Evolutionary conservation across 805 yeast species (phyloP), one percentile per base, ranked within the genome.

Genomic region (Kodamaea jinghongensis): DNA sequence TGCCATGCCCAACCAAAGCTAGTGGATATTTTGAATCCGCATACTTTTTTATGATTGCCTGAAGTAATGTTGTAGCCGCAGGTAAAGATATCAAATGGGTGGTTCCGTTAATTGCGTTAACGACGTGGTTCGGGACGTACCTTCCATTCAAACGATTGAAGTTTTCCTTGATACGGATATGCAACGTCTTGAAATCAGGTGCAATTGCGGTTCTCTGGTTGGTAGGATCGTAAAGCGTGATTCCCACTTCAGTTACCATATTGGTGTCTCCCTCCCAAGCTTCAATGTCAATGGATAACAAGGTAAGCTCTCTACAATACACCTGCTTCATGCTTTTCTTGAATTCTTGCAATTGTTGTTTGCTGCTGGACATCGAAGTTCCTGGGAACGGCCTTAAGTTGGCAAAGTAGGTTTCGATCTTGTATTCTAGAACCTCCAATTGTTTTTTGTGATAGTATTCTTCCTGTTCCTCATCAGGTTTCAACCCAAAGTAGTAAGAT

Each of bases 1-100:
- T 62, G 36, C 71, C 71, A 56, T 83, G 90, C 0, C 87, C 89
- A 16, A 82, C 81, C 30, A 79, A 62, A 0, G 69, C 63, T 13
- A 67, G 54, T 13, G 48, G 45, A 12, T 22, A 12, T 12, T 28
- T 28, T 7, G 30, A 27, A 57, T 50, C 30, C 4, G 46, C 41
- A 48, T 76, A 77, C 39, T 62, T 63, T 36, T 76, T 58, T 2
- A 79, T 50, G 16, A 78, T 46, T 3, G 56, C 41, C 36, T 77
- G 77, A 1, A 77, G 46, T 31, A 74, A 62, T 1, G 44, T 45
- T 1, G 56, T 60, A 4, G 74, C 64, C 16, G 71, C 67, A 2
- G 45, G 39, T 28, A 64, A 38, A 3, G 62, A 39, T 60, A 81
- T 49, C 2, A 72, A 58, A 5, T 63, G 52, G 17, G 82, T 70